Evolutionary conservation across 768 basidiomycete species (phyloP), one percentile per base, ranked within the genome.

Genomic region (Mycena rosella): DNA sequence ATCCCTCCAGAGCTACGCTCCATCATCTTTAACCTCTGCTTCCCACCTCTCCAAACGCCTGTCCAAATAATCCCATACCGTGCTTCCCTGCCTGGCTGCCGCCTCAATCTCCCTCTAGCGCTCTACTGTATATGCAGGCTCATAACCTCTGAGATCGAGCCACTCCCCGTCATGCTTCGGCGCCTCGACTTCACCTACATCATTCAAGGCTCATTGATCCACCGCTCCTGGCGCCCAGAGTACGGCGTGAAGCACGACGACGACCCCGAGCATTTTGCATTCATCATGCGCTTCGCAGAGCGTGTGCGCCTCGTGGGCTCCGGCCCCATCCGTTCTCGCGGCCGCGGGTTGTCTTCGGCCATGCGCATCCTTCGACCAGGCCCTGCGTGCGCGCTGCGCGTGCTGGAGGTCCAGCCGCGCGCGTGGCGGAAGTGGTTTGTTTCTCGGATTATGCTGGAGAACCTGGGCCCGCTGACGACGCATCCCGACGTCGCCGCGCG

Each of bases 371-470:
- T 56, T 3, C 5, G 1, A 1, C 65, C 60, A 13, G 65, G 65
- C 14, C 54, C 60, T 1, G 15, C 51, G 4, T 67, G 65, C 15
- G 65, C 60, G 5, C 45, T 67, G 9, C 55, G 51, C 11, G 48
- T 67, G 17, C 54, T 67, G 38, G 65, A 67, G 24, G 27, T 67
- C 3, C 60, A 67, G 47, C 65, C 65, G 47, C 47, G 59, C 15
- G 20, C 10, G 5, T 49, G 53, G 59, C 0, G 40, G 17, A 52
- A 29, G 27, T 29, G 26, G 52, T 27, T 2, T 3, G 26, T 61
- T 2, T 44, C 18, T 2, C 9, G 2, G 0, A 18, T 60, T 22
- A 26, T 67, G 52, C 34, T 61, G 10, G 2, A 2, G 2, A 2
- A 49, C 20, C 14, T 61, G 6, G 34, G 32, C 1, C 14, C 1